Evolutionary conservation across 768 basidiomycete genomes (phyloP).

Genomic region (Pulveroboletus ravenelii): DNA sequence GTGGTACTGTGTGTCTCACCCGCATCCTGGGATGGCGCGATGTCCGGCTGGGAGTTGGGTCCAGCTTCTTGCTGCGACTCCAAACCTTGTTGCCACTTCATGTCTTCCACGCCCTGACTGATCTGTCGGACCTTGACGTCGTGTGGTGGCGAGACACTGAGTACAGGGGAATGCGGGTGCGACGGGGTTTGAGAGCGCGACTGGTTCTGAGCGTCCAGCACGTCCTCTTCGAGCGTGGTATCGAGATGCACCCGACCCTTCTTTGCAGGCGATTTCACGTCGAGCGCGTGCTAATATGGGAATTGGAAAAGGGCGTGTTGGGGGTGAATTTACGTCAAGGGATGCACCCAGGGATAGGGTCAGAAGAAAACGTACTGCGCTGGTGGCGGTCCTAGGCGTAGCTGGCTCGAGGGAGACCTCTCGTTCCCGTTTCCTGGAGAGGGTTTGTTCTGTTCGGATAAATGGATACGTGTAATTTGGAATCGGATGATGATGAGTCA

Average conservation of each 20-base stretch:
- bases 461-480: slow-evolving; percentile 4
- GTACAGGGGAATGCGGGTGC: slow-evolving; percentile 23
- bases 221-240: slow-evolving; percentile 59
- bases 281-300: slow-evolving; percentile 30
- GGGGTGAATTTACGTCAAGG: slow-evolving; percentile 26
- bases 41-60: slow-evolving; percentile 5
- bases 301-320: slow-evolving; percentile 17
- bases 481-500: slow-evolving; percentile 24
- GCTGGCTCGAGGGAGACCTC: slow-evolving; percentile 73
- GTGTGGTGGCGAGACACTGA: slow-evolving; percentile 62
- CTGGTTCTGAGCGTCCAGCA: slow-evolving; percentile 39
- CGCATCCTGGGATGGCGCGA: slow-evolving; percentile 1
- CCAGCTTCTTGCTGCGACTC: slow-evolving; percentile 11
- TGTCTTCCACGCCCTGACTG: slow-evolving; percentile 74
- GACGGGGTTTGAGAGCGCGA: slow-evolving; percentile 33
- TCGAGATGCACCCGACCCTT: slow-evolving; percentile 66
- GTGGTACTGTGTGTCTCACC: slow-evolving; percentile 6
- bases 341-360: slow-evolving; percentile 10
- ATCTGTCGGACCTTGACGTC: slow-evolving; percentile 79
- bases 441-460: slow-evolving; percentile 35
- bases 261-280: slow-evolving; percentile 63
- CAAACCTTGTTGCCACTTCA: slow-evolving; percentile 57
- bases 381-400: slow-evolving; percentile 39
- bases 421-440: slow-evolving; percentile 69
- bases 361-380: slow-evolving; percentile 31